Base-by-base conservation (phyloP, 345 rosid species). In the Leavenworthia alabamica region DNA sequence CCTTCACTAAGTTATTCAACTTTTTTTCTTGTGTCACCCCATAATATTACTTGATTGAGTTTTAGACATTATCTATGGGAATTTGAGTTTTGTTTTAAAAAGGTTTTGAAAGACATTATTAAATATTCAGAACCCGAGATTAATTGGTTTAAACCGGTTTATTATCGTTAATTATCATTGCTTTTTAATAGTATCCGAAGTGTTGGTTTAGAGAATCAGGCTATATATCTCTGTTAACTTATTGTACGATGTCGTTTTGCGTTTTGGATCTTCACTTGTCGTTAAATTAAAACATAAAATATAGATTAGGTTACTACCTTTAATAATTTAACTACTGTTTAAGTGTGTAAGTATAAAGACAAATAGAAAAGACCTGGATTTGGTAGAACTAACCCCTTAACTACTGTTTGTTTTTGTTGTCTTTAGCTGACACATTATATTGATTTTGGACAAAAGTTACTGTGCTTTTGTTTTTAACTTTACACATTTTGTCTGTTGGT, bases 301-400 rank as follows among this genome's bases (percentile, higher is more conserved):
- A 36, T n/a, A n/a, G n/a, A 26, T 39, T 48, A 28, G 36, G 58
- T 40, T 58, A 22, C 7, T 14, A 35, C 0, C 52, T 49, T 67
- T 7, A 48, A 58, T 49, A 40, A 49, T 58, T 40, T 22, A 48
- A 67, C 58, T 15, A 58, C 52, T 49, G 52, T 50, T 50, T 22
- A 2, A 45, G 39, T 63, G 51, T 46, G 22, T 4, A 13, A n/a
- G 46, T 50, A 50, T 11, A 19, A 35, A 36, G 62, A 68, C 67
- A 60, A 68, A 52, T 67, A 44, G 68, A 60, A 52, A 43, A 60
- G 48, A 60, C 67, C 67, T 68, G 73, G 52, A 60, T 52, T 52
- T 44, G 67, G 73, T 52, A 42, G 46, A 68, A 68, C 28, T 67
- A 52, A n/a, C n/a, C n/a, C n/a, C n/a, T n/a, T n/a, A n/a, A n/a